phyloP scores from a whole-genome alignment of 257 asterid genomes.

The Asclepias syriaca region DNA sequence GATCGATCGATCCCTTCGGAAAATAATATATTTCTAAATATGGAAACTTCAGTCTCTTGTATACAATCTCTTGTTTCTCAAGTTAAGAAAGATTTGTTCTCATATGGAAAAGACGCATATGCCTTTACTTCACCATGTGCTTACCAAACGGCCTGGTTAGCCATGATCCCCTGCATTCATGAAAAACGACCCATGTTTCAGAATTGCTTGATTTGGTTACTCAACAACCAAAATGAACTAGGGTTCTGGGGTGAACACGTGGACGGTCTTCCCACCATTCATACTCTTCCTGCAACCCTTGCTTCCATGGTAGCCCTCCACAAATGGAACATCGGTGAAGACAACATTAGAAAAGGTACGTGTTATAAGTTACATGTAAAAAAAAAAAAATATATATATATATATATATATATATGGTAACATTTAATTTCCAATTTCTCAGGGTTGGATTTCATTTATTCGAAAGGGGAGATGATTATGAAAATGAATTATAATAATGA shows the following conservation, averaged over 20 bases:
- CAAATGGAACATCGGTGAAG: conserved; percentile 36
- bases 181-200: conserved; percentile 34
- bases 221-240: conserved; percentile 37
- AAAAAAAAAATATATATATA: no score
- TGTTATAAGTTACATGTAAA: no score
- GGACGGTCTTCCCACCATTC: conserved; percentile 36
- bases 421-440: background rate
- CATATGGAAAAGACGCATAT: background rate
- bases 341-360: conserved; percentile 29
- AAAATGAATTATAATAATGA: conserved; percentile 11
- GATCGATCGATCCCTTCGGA: no score
- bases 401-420: no score
- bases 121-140: conserved; percentile 30
- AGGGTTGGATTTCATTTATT: conserved; percentile 38
- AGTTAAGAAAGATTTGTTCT: conserved; percentile 34
- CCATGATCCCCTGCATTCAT: conserved; percentile 38
- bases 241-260: conserved; percentile 52
- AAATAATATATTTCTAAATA: background rate
- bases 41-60: conserved; percentile 30
- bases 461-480: conserved; percentile 27
- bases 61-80: conserved; percentile 30
- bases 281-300: conserved; percentile 47
- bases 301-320: conserved; percentile 49
- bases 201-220: conserved; percentile 41
- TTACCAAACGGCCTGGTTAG: conserved; percentile 62